Conservation (phyloP, 2,329 filamentous ascomycete genomes). For the Pseudocercospora pini-densiflorae region DNA sequence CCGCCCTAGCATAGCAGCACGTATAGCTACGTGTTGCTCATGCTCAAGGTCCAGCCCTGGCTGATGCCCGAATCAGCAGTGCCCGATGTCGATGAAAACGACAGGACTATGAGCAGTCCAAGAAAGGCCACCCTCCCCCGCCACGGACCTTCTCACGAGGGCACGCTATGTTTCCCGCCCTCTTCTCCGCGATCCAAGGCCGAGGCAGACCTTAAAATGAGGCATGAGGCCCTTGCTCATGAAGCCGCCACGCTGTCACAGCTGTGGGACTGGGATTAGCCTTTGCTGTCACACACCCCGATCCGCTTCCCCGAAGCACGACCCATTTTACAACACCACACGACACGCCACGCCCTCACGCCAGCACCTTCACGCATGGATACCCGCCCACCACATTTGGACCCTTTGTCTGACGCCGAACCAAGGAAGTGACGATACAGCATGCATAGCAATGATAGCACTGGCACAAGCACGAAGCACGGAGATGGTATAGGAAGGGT, state of each 20-base stretch:
- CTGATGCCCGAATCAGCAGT: neutral
- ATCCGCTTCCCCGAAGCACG: neutral
- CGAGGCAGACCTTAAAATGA: neutral
- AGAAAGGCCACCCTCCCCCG: neutral
- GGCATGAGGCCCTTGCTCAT: neutral
- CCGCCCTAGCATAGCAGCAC: neutral
- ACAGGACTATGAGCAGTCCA: conserved; percentile 3
- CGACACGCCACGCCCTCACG: conserved; percentile 8
- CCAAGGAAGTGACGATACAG: conserved; percentile 10
- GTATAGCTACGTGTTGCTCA: neutral
- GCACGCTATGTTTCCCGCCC: neutral
- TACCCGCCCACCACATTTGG: conserved; percentile 13
- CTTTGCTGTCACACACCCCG: neutral
- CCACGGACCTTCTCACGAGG: neutral
- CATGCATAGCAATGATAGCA: conserved; percentile 11
- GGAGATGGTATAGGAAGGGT: neutral
- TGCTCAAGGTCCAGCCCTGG: neutral
- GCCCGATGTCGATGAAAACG: neutral
- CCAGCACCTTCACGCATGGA: conserved; percentile 9
- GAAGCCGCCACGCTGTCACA: neutral
- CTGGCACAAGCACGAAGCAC: conserved; percentile 1
- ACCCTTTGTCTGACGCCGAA: conserved; percentile 14
- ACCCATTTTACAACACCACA: conserved; percentile 4
- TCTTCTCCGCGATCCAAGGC: neutral
- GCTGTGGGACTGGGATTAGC: no score